Evolutionary conservation across 2,329 filamentous ascomycete genomes (phyloP).

Genomic region (Fusarium coffeatum): DNA sequence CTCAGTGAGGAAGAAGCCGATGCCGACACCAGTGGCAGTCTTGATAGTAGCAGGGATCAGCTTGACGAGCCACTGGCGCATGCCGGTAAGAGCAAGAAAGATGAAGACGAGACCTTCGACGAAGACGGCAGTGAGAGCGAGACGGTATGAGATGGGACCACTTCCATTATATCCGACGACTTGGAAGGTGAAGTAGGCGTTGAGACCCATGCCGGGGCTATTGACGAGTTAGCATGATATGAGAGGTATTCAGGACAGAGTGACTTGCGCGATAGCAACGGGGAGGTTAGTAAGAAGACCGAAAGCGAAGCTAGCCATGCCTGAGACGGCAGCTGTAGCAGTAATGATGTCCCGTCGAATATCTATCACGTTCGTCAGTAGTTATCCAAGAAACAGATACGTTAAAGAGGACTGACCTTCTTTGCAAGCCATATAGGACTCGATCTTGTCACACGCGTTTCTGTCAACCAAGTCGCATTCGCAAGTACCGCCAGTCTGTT

Average conservation of each 20-base stretch:
- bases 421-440: constrained; percentile 59
- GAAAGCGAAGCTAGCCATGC: constrained; percentile 79
- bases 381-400: fast-evolving
- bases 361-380: constrained; percentile 48
- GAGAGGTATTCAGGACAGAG: background rate
- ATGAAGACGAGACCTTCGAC: constrained; percentile 74
- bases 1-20: constrained; percentile 72
- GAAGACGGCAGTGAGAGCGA: constrained; percentile 73
- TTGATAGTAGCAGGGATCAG: constrained; percentile 74
- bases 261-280: constrained; percentile 53
- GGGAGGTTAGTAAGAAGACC: constrained; percentile 86
- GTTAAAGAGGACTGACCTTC: constrained; percentile 53
- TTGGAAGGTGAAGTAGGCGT: constrained; percentile 75
- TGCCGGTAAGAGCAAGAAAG: constrained; percentile 72
- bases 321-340: constrained; percentile 82
- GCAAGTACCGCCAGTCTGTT: constrained; percentile 82
- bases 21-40: constrained; percentile 73
- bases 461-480: constrained; percentile 65
- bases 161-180: constrained; percentile 71
- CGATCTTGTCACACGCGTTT: constrained; percentile 61
- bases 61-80: constrained; percentile 78
- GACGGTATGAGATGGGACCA: constrained; percentile 67
- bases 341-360: constrained; percentile 84
- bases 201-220: constrained; percentile 75
- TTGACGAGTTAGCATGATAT: constrained; percentile 2